phyloP scores from a whole-genome alignment of 1,284 basidiomycete species.

The Sanghuangporus sanghuang region DNA sequence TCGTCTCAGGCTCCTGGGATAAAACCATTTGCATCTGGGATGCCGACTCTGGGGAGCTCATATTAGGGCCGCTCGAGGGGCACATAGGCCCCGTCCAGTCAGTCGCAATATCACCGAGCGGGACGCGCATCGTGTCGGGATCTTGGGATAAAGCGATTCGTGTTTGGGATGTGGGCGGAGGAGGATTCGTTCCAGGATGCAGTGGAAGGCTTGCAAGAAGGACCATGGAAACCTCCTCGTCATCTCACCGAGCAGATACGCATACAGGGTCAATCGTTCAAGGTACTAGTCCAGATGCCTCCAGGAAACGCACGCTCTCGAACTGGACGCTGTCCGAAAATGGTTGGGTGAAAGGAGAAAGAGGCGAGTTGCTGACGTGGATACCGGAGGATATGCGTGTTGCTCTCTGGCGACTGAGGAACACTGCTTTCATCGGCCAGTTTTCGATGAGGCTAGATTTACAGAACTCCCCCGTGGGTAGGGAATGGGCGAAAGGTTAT shows the following conservation, averaged over 20 bases:
- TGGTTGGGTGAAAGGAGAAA: neutral
- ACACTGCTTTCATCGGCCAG: neutral
- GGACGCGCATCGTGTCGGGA: conserved; percentile 13
- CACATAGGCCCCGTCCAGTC: conserved; percentile 39
- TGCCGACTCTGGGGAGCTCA: conserved; percentile 19
- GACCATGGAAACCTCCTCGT: conserved; percentile 9
- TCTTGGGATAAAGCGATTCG: conserved; percentile 88
- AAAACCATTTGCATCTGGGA: neutral
- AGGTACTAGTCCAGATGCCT: neutral
- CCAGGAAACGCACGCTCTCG: neutral
- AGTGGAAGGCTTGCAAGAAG: conserved; percentile 1
- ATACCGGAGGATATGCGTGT: neutral
- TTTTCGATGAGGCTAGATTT: neutral
- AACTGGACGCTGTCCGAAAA: neutral
- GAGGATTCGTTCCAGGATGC: neutral
- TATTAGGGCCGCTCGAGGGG: conserved; percentile 26
- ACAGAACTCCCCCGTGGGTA: neutral
- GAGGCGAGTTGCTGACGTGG: neutral
- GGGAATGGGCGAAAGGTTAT: neutral
- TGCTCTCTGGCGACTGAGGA: neutral
- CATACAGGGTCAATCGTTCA: no score
- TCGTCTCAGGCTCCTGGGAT: neutral
- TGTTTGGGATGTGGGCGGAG: conserved; percentile 78
- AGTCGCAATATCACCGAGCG: conserved; percentile 36
- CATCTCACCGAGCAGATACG: neutral